phyloP scores from a whole-genome alignment of 1,284 basidiomycete genomes.

The Puccinia horiana region DNA sequence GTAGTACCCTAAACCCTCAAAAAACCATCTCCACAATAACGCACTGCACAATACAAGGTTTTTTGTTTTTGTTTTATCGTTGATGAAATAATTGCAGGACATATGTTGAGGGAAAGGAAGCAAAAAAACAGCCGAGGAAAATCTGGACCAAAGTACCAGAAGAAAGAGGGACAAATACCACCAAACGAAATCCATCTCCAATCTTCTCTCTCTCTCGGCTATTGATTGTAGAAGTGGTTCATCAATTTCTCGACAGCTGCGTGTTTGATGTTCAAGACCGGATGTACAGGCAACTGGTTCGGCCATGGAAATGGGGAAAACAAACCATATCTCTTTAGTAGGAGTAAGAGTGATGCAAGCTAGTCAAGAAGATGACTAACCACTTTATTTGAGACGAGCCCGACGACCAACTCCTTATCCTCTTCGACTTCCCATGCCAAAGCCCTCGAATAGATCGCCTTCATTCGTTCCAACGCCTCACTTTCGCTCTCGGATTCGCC shows the following conservation, averaged over 20 bases:
- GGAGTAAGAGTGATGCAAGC: not conserved
- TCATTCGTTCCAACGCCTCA: slow-evolving; percentile 20
- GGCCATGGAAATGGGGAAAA: not conserved
- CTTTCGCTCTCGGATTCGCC: slow-evolving; percentile 10
- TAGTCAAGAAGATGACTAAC: not conserved
- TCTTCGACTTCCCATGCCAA: slow-evolving; percentile 18
- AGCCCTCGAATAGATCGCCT: slow-evolving; percentile 24
- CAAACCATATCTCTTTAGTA: not conserved
- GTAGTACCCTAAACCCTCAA: no score
- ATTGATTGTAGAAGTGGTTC: slow-evolving; percentile 45
- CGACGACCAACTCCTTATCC: slow-evolving; percentile 21
- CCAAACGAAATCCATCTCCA: not conserved
- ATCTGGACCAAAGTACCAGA: not conserved
- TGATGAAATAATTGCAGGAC: not conserved
- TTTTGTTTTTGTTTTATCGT: no score
- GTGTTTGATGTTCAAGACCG: slow-evolving; percentile 26
- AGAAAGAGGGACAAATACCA: not conserved
- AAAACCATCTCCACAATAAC: no score
- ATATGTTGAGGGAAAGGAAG: not conserved
- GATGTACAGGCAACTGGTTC: slow-evolving; percentile 31
- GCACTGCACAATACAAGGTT: no score
- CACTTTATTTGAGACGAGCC: slow-evolving; percentile 14
- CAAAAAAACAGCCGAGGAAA: not conserved
- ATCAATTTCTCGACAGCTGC: slow-evolving; percentile 26
- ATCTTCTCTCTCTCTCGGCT: not conserved